Base-by-base conservation (phyloP, 257 asterid genomes). In the Jacaranda copaia region DNA sequence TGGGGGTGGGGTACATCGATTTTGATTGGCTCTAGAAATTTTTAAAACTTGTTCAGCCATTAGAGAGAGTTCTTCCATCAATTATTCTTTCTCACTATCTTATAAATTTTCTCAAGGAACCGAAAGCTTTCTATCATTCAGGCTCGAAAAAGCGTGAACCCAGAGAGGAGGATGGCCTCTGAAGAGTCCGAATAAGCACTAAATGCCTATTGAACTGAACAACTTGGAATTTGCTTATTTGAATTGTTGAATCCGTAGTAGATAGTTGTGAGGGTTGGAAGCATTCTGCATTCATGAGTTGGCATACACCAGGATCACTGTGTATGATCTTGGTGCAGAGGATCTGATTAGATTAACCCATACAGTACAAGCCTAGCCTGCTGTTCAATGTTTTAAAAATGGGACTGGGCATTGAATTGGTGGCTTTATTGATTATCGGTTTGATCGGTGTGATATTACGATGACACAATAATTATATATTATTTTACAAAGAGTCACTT, bases 101-200 rank as follows among this genome's bases (percentile, higher is more conserved):
- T 25, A 18, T 75, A 60, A 75, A 65, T 25, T 52, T 75, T 39
- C 45, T 75, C 42, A 75, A 66, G 56, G 45, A 67, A 43, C 20
- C 25, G 40, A 12, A 38, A 63, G 6, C 18, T 32, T 62, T 48
- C 5, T 8, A 43, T 74, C 40, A 19, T 46, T 46, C 4, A 25
- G n/a, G 18, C 11, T n/a, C 42, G 58, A 38, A 57, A 20, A 63
- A 63, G 18, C 14, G 5, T 2, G 15, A 19, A 73, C 55, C 12
- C 49, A 32, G 68, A 19, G 42, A 45, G 7, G 4, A n/a, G 6
- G n/a, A 4, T 4, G 32, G 18, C 9, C 32, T 16, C n/a, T 78
- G 74, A 53, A 35, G n/a, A 72, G 82, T 79, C 75, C 64, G 71
- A 10, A 80, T 74, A 80, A 68, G 59, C 75, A 73, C 66, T 79